Evolutionary conservation across 176 grass and related monocot genomes (phyloP).

Genomic region (Areca catechu): DNA sequence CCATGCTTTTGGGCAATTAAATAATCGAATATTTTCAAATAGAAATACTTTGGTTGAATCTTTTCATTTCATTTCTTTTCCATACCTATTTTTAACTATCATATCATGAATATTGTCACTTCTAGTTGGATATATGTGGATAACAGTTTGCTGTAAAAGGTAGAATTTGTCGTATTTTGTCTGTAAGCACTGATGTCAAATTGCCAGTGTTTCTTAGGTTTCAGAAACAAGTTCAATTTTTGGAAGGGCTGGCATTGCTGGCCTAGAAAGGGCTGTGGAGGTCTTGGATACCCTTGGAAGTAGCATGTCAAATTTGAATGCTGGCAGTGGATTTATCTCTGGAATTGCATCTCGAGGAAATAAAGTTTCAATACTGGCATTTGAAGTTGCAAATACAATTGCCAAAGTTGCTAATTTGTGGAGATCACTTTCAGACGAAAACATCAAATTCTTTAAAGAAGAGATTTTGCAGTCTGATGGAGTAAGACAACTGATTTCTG

Average conservation of each 20-base stretch:
- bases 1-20: too few species aligned
- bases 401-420: conserved; percentile 64
- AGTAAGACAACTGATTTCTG: conserved; percentile 53
- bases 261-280: conserved; percentile 74
- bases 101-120: too few species aligned
- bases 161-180: too few species aligned
- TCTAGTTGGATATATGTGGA: too few species aligned
- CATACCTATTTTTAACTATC: too few species aligned
- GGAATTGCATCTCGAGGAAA: conserved; percentile 55
- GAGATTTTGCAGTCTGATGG: conserved; percentile 84
- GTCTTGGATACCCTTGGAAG: conserved; percentile 83
- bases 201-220: conserved; percentile 45
- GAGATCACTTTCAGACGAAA: conserved; percentile 72
- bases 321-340: conserved; percentile 64
- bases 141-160: too few species aligned
- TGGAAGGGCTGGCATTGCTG: conserved; percentile 72
- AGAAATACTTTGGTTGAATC: too few species aligned
- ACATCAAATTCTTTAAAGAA: conserved; percentile 59
- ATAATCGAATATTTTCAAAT: too few species aligned
- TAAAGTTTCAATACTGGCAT: conserved; percentile 67
- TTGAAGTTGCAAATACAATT: conserved; percentile 96
- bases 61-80: too few species aligned
- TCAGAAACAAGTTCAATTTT: conserved; percentile 64
- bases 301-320: conserved; percentile 79
- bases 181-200: not conserved